Base-by-base conservation (phyloP, 441 rosid species). In the Eruca vesicaria region DNA sequence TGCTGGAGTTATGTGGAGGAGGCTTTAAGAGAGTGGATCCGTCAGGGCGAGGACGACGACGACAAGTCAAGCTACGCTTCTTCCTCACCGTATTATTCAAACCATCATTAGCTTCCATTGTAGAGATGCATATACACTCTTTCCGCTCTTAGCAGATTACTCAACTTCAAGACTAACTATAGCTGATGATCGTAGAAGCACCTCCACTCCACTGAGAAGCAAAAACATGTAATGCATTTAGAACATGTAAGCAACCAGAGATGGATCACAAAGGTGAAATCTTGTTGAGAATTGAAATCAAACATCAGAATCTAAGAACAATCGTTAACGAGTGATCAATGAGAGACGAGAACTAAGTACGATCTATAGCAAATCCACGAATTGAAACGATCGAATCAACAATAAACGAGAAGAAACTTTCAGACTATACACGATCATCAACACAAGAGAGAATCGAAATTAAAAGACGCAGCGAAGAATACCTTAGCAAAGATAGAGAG, bases 21-120 rank as follows among this genome's bases (percentile, higher is more conserved):
- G 43, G n/a, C n/a, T n/a, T 62, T 8, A 33, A 33, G 2, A 33
- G 36, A 35, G 9, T 50, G 1, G 56, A 23, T 21, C 86, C 84
- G 11, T 89, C 93, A 45, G 89, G 88, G 64, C 91, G 90, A 72
- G 89, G 90, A 23, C 93, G 87, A n/a, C 97, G 87, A n/a, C 97
- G 94, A 74, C 74, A 81, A 63, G 85, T 66, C 57, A 78, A 84
- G 77, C 82, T 95, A 78, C 99, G 86, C 80, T 86, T 95, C 88
- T 81, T 95, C 84, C 85, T 89, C 33, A 82, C 87, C 63, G 87
- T 66, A 75, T 68, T 74, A 58, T 79, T 84, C 56, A 87, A 71
- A 23, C 80, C 72, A 71, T 81, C 84, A 33, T 68, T 66, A 76
- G 78, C 86, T 76, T 88, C 96, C 99, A 92, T 92, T 59, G 68